Conservation (phyloP, 1,284 basidiomycete species). For the Xerocomus amazonicus region DNA sequence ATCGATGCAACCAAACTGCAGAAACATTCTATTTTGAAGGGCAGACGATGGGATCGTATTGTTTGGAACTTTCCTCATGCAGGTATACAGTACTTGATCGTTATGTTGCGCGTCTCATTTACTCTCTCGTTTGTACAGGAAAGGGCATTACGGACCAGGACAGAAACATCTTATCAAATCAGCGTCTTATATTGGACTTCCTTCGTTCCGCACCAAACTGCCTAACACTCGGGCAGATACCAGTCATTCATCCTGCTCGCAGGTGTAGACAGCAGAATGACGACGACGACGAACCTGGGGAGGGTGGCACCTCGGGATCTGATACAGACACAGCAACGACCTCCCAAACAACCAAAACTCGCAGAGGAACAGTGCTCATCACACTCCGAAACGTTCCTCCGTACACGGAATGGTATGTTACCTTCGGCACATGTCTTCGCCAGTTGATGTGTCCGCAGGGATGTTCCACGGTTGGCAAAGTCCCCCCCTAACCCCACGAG, state of each 20-base stretch:
- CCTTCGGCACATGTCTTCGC: conserved; percentile 1
- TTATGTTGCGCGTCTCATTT: background rate
- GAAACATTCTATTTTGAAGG: conserved; percentile 52
- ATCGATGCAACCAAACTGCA: conserved; percentile 84
- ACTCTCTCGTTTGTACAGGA: conserved; percentile 44
- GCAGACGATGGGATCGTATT: conserved; percentile 70
- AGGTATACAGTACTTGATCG: conserved; percentile 45
- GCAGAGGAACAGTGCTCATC: conserved; percentile 72
- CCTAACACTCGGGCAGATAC: conserved; percentile 58
- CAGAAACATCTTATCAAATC: conserved; percentile 91
- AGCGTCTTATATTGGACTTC: conserved; percentile 84
- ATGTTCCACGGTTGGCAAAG: conserved; percentile 78
- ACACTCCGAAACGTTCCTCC: conserved; percentile 86
- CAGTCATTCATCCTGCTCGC: conserved; percentile 38
- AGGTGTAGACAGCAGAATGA: conserved; percentile 46
- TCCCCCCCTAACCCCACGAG: conserved; percentile 52
- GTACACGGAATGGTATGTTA: conserved; percentile 80
- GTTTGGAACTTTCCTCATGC: conserved; percentile 98
- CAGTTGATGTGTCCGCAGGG: conserved; percentile 44
- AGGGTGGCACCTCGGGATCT: conserved; percentile 27
- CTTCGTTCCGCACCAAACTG: conserved; percentile 69
- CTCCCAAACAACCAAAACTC: conserved; percentile 4
- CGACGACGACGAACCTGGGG: conserved; percentile 39
- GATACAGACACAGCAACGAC: conserved; percentile 19
- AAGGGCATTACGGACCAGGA: conserved; percentile 94